Evolutionary conservation across 192 early-diverging fungal species (phyloP).

Genomic region (Lobosporangium transversale): DNA sequence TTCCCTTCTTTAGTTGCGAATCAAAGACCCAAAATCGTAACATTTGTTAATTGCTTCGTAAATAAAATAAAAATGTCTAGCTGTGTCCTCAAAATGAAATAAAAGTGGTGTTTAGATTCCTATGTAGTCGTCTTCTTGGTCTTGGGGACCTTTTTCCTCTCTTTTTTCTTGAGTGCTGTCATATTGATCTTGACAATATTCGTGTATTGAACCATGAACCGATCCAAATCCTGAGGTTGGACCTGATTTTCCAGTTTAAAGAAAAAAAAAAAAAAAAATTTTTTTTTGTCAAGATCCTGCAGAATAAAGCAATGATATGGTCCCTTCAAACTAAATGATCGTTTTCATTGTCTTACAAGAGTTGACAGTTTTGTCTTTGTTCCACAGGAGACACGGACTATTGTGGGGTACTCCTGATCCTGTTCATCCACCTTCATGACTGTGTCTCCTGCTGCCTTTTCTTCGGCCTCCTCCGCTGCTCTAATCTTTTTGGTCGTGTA

Average conservation of each 20-base stretch:
- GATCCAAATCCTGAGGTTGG: constrained; percentile 48
- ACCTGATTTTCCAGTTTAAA: constrained; percentile 15
- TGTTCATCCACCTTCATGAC: constrained; percentile 25
- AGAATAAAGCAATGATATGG: no score
- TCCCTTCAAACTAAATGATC: not conserved
- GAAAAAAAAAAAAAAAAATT: not conserved
- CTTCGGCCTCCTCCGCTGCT: constrained; percentile 17
- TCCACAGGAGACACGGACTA: constrained; percentile 33
- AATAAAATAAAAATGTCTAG: no score
- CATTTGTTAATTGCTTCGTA: no score
- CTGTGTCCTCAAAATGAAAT: no score
- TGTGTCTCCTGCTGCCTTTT: constrained; percentile 28
- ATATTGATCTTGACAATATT: constrained; percentile 53
- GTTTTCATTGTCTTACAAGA: constrained; percentile 15
- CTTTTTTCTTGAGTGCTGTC: constrained; percentile 50
- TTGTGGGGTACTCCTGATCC: constrained; percentile 43
- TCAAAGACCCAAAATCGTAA: no score
- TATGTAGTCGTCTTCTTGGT: constrained; percentile 43
- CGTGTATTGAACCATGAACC: constrained; percentile 53
- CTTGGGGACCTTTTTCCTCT: constrained; percentile 50
- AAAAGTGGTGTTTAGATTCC: no score
- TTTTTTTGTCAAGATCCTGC: no score
- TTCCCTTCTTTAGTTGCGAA: no score
- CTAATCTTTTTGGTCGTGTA: constrained; percentile 45
- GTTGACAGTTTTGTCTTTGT: constrained; percentile 39